A percentile compares a stretch with the other conserved stretches of the same genome.
These are phyloP conservation scores for Penicillium ucsense DNA, from an alignment of 495 filamentous ascomycete species.

Conservation along the genomic window DNA sequence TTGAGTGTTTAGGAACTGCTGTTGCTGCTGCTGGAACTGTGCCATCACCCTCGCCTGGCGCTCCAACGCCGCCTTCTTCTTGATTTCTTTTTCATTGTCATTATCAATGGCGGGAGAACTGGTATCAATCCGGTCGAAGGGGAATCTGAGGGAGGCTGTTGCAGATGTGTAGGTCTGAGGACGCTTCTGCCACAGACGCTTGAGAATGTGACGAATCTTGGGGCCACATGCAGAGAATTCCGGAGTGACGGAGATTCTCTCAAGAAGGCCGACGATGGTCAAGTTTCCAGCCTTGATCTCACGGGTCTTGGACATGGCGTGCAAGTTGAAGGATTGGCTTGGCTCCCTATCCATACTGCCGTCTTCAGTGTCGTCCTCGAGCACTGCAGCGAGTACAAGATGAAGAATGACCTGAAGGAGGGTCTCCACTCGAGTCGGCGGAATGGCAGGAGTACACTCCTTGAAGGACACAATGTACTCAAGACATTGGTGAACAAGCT, in stretches of 20 bases:
- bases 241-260: constrained; percentile 61
- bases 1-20: constrained; percentile 82
- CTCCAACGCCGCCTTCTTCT: constrained; percentile 80
- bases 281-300: constrained; percentile 42
- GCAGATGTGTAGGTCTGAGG: constrained; percentile 58
- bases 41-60: constrained; percentile 91
- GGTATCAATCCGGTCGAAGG: constrained; percentile 45
- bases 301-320: constrained; percentile 53
- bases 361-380: constrained; percentile 65
- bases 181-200: constrained; percentile 73
- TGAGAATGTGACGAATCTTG: constrained; percentile 78
- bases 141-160: constrained; percentile 39
- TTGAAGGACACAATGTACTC: constrained; percentile 62
- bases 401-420: constrained; percentile 89
- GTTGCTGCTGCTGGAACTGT: constrained; percentile 93
- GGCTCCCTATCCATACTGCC: constrained; percentile 38
- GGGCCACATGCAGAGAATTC: constrained; percentile 72
- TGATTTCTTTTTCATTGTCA: constrained; percentile 66
- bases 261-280: constrained; percentile 68
- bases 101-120: constrained; percentile 48
- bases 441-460: constrained; percentile 58
- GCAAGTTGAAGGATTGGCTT: constrained; percentile 53
- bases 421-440: constrained; percentile 72
- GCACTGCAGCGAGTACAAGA: constrained; percentile 68
- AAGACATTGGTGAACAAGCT: constrained; percentile 82